Conservation (phyloP, 2,329 filamentous ascomycete genomes). For the Paecilomyces dactylethromorphus region DNA sequence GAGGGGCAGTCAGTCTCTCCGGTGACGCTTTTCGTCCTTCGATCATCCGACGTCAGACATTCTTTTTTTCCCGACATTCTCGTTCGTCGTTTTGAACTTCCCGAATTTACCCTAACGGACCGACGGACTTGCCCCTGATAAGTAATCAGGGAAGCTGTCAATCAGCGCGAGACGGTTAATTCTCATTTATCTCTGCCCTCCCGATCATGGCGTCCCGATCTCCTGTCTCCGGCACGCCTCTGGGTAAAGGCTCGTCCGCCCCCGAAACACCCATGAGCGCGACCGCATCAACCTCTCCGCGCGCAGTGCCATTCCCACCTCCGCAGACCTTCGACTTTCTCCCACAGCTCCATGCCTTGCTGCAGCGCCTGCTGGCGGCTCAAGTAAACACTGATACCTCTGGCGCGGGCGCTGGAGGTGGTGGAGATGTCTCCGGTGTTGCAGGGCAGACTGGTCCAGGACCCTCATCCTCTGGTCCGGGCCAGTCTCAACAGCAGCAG, state of each 20-base stretch:
- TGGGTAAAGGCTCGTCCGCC: constrained; percentile 32
- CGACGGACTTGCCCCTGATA: neutral
- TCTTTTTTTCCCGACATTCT: constrained; percentile 8
- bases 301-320: constrained; percentile 53
- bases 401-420: constrained; percentile 18
- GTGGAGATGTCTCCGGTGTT: constrained; percentile 14
- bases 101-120: constrained; percentile 27
- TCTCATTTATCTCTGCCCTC: constrained; percentile 6
- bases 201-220: constrained; percentile 29
- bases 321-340: constrained; percentile 81
- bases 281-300: constrained; percentile 39
- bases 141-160: neutral
- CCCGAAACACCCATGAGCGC: constrained; percentile 29
- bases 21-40: constrained; percentile 27
- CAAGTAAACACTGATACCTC: constrained; percentile 2
- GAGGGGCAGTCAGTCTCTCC: constrained; percentile 22
- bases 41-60: constrained; percentile 26
- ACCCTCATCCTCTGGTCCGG: constrained; percentile 6
- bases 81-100: constrained; percentile 11
- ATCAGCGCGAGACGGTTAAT: constrained; percentile 6
- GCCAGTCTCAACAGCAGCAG: constrained; percentile 14
- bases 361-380: constrained; percentile 60
- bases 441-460: constrained; percentile 10
- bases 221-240: constrained; percentile 31
- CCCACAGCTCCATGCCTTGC: constrained; percentile 70